Base-by-base conservation (phyloP, 2,329 filamentous ascomycete genomes). In the Chaetomium sp. region DNA sequence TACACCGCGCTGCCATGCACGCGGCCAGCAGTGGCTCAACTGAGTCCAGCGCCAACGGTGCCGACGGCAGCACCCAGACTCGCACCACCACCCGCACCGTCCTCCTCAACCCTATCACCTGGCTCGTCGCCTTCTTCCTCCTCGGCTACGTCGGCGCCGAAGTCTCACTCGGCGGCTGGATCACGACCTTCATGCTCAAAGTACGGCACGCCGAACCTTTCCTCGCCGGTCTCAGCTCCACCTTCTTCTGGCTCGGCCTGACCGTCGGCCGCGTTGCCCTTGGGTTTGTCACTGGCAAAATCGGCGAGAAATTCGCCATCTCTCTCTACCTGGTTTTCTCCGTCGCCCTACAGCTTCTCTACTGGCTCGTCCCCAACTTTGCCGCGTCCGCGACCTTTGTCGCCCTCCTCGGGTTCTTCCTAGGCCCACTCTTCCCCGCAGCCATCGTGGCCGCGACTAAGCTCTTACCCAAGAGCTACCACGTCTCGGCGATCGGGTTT, bases 101-200 rank as follows among this genome's bases (percentile, higher is more conserved):
- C 12, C 38, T 52, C 27, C 12, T 10, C 8, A 51, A 48, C 41
- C 53, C 48, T 11, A 43, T 55, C 8, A 43, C 47, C 5, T 49
- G 52, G 52, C 35, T 54, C 1, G 41, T 49, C 2, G 46, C 52
- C 10, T 67, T 67, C 9, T 73, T 74, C 10, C 69, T 85, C n/a
- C 65, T 67, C 5, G 82, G 83, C 7, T 95, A 95, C 65, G 85
- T 92, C 0, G 90, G 90, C 4, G 79, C 82, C 5, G 90, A 95
- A 70, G 86, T 90, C 57, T 66, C 66, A 35, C 58, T 71, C 36
- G 55, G 87, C 38, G 71, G 88, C 11, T 91, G 88, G 88, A 85
- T 95, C 59, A 85, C 89, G 49, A 86, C 85, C 0, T 95, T 95
- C 68, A 95, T 95, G 88, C 82, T 91, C n/a, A 76, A 80, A 19